These are phyloP conservation scores for Pseudocercospora macadamiae DNA, from an alignment of 2,329 filamentous ascomycete genomes.

Conservation along the genomic window DNA sequence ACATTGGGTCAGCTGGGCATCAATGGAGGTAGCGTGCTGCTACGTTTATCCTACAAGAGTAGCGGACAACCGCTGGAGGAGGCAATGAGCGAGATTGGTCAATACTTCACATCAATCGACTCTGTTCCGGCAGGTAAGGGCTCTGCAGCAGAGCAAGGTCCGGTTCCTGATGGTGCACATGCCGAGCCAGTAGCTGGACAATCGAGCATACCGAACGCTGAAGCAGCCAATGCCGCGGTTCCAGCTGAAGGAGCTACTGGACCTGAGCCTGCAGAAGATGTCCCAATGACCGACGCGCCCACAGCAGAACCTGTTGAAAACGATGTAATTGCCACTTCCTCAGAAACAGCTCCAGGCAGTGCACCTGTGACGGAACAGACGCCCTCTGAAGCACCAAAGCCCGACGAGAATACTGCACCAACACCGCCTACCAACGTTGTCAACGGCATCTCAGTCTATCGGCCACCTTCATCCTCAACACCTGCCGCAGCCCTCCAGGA, in stretches of 20 bases:
- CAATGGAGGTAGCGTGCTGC: constrained; percentile 77
- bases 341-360: constrained; percentile 22
- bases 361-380: neutral
- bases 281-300: constrained; percentile 28
- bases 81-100: constrained; percentile 78
- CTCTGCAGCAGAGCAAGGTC: constrained; percentile 4
- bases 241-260: constrained; percentile 28
- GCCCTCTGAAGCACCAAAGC: constrained; percentile 12
- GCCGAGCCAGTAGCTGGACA: constrained; percentile 21
- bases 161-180: constrained; percentile 34
- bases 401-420: constrained; percentile 2
- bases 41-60: constrained; percentile 75
- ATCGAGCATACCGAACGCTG: constrained; percentile 29
- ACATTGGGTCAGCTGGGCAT: constrained; percentile 84
- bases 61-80: constrained; percentile 80
- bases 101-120: constrained; percentile 65
- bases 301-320: constrained; percentile 28
- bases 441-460: constrained; percentile 61
- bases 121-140: constrained; percentile 31
- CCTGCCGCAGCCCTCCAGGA: constrained; percentile 71
- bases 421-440: constrained; percentile 20
- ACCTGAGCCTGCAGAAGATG: constrained; percentile 32
- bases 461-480: constrained; percentile 72
- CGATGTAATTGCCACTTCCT: constrained; percentile 36
- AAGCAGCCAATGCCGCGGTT: constrained; percentile 27